Evolutionary conservation across 495 filamentous ascomycete genomes (phyloP), one percentile per base, ranked within the genome.

Genomic region (Sphaerosporella brunnea): DNA sequence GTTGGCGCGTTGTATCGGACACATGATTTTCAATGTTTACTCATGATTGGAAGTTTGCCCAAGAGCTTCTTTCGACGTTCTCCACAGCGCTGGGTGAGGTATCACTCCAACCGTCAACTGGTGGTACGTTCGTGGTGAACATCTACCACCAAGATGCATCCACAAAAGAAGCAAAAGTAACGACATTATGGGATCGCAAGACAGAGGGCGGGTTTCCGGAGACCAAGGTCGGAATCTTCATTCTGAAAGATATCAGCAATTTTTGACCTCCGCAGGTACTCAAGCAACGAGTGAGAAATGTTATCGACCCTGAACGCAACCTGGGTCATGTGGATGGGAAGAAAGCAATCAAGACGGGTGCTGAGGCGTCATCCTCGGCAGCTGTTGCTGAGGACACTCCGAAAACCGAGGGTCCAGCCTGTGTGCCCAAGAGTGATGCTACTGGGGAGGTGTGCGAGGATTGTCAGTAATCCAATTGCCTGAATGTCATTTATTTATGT

Each of bases 11-110:
- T n/a, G n/a, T n/a, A n/a, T n/a, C n/a, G n/a, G n/a, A n/a, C n/a
- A n/a, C n/a, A n/a, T n/a, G n/a, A n/a, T n/a, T n/a, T n/a, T n/a
- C n/a, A n/a, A n/a, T n/a, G n/a, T n/a, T n/a, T n/a, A n/a, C n/a
- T n/a, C n/a, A n/a, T n/a, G 16, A 11, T 18, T 21, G 5, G 18
- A 43, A 93, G 84, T 94, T 82, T 65, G 86, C 82, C 36, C 90
- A 97, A 74, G 90, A 97, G 65, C 82, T 97, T 45, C 78, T 97
- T 50, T 90, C 84, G n/a, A 97, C 90, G 4, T 97, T 97, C 68
- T 70, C 73, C 42, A 86, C 77, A 10, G 69, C 77, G 47, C 70
- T 97, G 0, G 86, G 88, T 37, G 88, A 96, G 63, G 79, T 97
- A 11, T 75, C 90, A n/a, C 75, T 97, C 0, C 72, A 88, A 34